Base-by-base conservation (phyloP, 805 yeast genomes). In the Yamadazyma paraphyllophila region DNA sequence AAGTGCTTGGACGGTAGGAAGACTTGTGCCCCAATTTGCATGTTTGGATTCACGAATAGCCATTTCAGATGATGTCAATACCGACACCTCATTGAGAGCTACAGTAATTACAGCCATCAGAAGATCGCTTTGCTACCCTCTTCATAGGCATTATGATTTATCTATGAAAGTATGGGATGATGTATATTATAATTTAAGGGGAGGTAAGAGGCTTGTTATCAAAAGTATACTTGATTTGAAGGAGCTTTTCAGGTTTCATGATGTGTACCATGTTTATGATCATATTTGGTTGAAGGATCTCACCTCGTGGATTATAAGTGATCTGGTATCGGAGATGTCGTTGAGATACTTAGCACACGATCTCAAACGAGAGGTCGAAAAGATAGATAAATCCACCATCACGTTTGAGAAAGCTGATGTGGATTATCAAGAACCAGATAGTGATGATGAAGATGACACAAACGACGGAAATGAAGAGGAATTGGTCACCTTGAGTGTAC, bases 1-100 rank as follows among this genome's bases (percentile, higher is more conserved):
- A 63, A 85, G 96, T 46, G 88, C 95, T 0, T 94, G 99, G 99
- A 83, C 92, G 0, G 77, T 94, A 4, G 99, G 99, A 1, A 90
- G 85, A 54, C 56, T 94, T 16, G 69, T 82, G 0, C 96, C 98
- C 1, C 94, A 88, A 56, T 64, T 92, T 32, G 62, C 90, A 7
- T 81, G 75, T 52, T 66, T 94, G 27, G 98, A 90, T 60, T 66
- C 78, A 12, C 80, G 76, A 52, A 52, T 85, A 24, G 59, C 76
- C 1, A 51, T 66, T 2, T 37, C 47, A n/a, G 36, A 29, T 14
- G 52, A 53, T 13, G 54, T 52, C 2, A 42, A 46, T 30, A 29
- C 36, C n/a, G 57, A 53, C 33, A 61, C 58, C 39, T 57, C 78
- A 26, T 70, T 92, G 31, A 70, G 68, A 41, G 79, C 82, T 0